Base-by-base conservation (phyloP, 768 basidiomycete genomes). In the Trichaptum fuscoviolaceum region DNA sequence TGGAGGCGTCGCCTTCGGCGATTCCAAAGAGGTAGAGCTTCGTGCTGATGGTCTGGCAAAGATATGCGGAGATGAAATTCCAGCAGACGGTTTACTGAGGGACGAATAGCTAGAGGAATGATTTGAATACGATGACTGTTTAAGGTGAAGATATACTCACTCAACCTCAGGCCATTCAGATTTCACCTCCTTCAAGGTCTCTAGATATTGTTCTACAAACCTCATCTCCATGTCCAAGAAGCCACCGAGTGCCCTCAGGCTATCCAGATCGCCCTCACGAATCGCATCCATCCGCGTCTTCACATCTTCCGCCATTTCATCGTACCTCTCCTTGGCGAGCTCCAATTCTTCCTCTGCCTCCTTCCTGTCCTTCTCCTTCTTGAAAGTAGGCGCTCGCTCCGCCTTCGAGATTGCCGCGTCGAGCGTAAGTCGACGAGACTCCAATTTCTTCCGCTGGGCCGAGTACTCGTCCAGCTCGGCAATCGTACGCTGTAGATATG, bases 391-490 rank as follows among this genome's bases (percentile, higher is more conserved):
- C 36, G 85, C 70, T 74, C 89, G 91, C 64, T 92, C 88, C 3
- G 84, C 76, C 70, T 92, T 93, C 36, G 83, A 81, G 5, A 84
- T 76, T 2, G 92, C 90, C 1, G 93, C 86, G 69, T 96, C 95
- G 42, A 87, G 88, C 65, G 88, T 87, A 66, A 91, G 75, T 72
- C 95, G 95, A 64, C 35, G 20, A 35, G 58, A 65, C 66, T 96
- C 94, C 18, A 96, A 77, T 74, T 95, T 96, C 84, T 95, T 96
- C 68, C 87, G 85, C 67, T 90, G 82, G 5, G 80, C 73, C 66
- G 94, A 90, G 69, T 92, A 96, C 65, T 95, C 94, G 72, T 89
- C 92, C 73, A 96, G 88, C 30, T 91, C 88, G 9, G 87, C 90
- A 18, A 81, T 80, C 63, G 89, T 88, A 58, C 77, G 81, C 68